These are phyloP conservation scores for Bipolaris victoriae DNA, from an alignment of 2,329 filamentous ascomycete species.

Conservation along the genomic window DNA sequence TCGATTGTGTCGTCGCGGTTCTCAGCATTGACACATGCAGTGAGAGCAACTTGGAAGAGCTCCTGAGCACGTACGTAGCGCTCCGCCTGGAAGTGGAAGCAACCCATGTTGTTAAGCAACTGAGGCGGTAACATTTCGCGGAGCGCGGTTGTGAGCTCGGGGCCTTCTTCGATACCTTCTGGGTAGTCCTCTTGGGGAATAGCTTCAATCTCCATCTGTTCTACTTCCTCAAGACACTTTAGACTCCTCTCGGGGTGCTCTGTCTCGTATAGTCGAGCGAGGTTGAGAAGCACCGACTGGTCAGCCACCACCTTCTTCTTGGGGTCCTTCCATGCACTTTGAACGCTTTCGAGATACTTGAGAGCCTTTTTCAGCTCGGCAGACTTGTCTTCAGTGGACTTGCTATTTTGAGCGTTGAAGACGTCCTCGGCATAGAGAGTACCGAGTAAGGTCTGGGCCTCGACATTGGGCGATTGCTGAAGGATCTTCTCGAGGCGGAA, in stretches of 20 bases:
- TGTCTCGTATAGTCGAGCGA: conserved; percentile 87
- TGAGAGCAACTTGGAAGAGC: conserved; percentile 89
- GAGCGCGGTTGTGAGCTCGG: conserved; percentile 64
- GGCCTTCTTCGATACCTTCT: conserved; percentile 53
- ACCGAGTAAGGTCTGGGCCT: conserved; percentile 90
- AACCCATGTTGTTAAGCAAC: conserved; percentile 95
- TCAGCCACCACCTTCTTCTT: conserved; percentile 84
- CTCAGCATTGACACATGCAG: conserved; percentile 81
- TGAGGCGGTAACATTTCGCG: conserved; percentile 85
- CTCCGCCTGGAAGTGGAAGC: conserved; percentile 89
- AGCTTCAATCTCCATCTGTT: conserved; percentile 84
- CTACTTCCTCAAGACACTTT: conserved; percentile 88
- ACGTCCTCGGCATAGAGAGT: conserved; percentile 94
- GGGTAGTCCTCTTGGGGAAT: conserved; percentile 74
- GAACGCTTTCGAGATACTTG: conserved; percentile 80
- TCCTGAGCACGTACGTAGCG: conserved; percentile 80
- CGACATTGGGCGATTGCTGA: conserved; percentile 79
- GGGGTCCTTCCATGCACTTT: conserved; percentile 88
- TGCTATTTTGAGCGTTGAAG: conserved; percentile 74
- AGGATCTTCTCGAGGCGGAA: conserved; percentile 93
- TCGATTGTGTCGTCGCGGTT: conserved; percentile 78
- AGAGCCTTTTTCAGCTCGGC: conserved; percentile 87
- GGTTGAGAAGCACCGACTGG: conserved; percentile 85
- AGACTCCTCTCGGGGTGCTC: conserved; percentile 89
- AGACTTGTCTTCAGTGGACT: conserved; percentile 84